These are phyloP conservation scores for Arabis alpina DNA, from an alignment of 345 rosid species.

Conservation along the genomic window DNA sequence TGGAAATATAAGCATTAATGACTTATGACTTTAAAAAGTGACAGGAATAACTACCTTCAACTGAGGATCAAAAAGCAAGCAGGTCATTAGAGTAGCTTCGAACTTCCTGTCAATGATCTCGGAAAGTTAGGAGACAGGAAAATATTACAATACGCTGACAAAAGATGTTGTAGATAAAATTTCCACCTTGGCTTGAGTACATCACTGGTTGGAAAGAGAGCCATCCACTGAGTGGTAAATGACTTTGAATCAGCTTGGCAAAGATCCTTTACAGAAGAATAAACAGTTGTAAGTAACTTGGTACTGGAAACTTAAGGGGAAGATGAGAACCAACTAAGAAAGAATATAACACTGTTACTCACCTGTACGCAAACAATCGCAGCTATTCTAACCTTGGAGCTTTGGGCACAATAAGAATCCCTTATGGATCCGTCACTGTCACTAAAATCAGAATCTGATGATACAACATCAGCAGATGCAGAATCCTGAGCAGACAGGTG, in stretches of 20 bases:
- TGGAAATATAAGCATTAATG: conserved; percentile 14
- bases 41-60: conserved; percentile 63
- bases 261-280: conserved; percentile 63
- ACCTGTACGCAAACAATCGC: conserved; percentile 86
- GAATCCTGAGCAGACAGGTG: conserved; percentile 54
- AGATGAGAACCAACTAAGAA: conserved; percentile 21
- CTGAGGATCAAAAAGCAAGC: conserved; percentile 85
- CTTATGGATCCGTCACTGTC: conserved; percentile 70
- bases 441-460: conserved; percentile 92
- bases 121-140: conserved; percentile 36
- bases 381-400: conserved; percentile 80
- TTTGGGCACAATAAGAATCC: conserved; percentile 51
- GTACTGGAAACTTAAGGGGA: conserved; percentile 4
- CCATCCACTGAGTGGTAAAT: conserved; percentile 82
- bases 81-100: conserved; percentile 83
- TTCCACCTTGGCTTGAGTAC: conserved; percentile 74
- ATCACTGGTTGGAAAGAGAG: conserved; percentile 85
- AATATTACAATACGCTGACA: conserved; percentile 20
- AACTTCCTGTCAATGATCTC: conserved; percentile 60
- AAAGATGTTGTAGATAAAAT: conserved; percentile 21
- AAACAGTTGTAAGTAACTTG: conserved; percentile 6
- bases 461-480: conserved; percentile 51
- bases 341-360: conserved; percentile 33
- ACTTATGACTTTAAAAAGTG: conserved; percentile 10
- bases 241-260: conserved; percentile 92